Base-by-base conservation (phyloP, 257 asterid genomes). In the Lithospermum erythrorhizon region DNA sequence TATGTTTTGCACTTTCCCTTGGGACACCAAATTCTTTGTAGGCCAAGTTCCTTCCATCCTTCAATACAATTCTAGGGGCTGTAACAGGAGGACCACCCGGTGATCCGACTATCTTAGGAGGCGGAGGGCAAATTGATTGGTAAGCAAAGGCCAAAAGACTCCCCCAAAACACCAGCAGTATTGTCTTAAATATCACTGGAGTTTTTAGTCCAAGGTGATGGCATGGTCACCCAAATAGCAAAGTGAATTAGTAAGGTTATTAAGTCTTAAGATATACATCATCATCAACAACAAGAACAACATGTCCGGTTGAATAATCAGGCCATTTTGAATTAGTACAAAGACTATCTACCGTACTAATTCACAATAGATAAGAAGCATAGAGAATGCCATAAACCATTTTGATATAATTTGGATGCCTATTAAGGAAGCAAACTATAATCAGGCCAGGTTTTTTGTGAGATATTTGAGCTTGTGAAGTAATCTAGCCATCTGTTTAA, bases 1-100 rank as follows among this genome's bases (percentile, higher is more conserved):
- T 90, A 68, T 87, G 72, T 66, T 77, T 80, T 32, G 95, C 97
- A 37, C 66, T 37, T 47, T 84, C 94, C 73, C 69, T 84, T 0
- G 85, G 66, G 65, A 84, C 83, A 27, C 97, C 97, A 32, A 27
- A 72, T 70, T 90, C 95, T 65, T 77, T 53, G 74, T 90, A 90
- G 58, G 97, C 95, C 72, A 87, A 75, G 72, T 84, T 57, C 64
- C 97, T 83, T 55, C 97, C 95, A 56, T 89, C 95, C 65, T 74
- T 84, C n/a, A 89, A 94, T 75, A 72, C 84, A 60, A 89, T 57
- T 71, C 97, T 78, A 1, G 95, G 55, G 8, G 94, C 88, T 48
- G 94, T 84, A 49, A 87, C 53, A 6, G 90, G 80, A 60, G 90
- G 95, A 0, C 94, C 95, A 62, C 78, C 78, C 13, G 61, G 57